phyloP scores from a whole-genome alignment of 2,329 filamentous ascomycete genomes.

The Dactylellina haptotyla region DNA sequence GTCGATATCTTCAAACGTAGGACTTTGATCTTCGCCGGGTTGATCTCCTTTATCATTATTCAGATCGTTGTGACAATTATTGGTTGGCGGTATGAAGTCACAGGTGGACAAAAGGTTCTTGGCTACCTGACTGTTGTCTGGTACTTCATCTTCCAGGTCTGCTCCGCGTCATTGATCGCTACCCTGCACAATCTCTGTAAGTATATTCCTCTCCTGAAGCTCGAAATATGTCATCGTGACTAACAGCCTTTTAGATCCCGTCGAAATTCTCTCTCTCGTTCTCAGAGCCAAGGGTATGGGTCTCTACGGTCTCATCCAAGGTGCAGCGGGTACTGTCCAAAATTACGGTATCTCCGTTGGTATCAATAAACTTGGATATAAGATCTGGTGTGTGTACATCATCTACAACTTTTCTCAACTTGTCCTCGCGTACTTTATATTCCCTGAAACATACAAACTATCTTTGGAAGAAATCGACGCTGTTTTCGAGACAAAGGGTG shows the following conservation, averaged over 20 bases:
- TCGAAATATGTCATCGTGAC: not conserved
- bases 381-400: conserved; percentile 67
- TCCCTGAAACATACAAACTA: conserved; percentile 66
- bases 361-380: conserved; percentile 65
- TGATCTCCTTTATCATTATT: conserved; percentile 63
- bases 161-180: conserved; percentile 64
- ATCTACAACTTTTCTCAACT: conserved; percentile 66
- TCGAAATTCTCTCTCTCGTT: conserved; percentile 63
- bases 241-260: conserved; percentile 59
- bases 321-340: conserved; percentile 63
- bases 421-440: conserved; percentile 65
- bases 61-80: conserved; percentile 65
- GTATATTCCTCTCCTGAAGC: not conserved
- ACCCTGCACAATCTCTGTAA: conserved; percentile 65
- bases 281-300: conserved; percentile 65
- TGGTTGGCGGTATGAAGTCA: conserved; percentile 63
- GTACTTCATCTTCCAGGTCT: conserved; percentile 66
- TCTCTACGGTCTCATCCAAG: conserved; percentile 64
- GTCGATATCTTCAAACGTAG: conserved; percentile 63
- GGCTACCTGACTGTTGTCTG: conserved; percentile 64
- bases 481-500: conserved; percentile 67
- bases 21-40: conserved; percentile 64
- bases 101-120: conserved; percentile 58
- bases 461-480: conserved; percentile 69
- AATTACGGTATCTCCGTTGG: conserved; percentile 65